These are phyloP conservation scores for Phytophthora pisi DNA, from an alignment of 352 stramenopile genomes.

Conservation along the genomic window DNA sequence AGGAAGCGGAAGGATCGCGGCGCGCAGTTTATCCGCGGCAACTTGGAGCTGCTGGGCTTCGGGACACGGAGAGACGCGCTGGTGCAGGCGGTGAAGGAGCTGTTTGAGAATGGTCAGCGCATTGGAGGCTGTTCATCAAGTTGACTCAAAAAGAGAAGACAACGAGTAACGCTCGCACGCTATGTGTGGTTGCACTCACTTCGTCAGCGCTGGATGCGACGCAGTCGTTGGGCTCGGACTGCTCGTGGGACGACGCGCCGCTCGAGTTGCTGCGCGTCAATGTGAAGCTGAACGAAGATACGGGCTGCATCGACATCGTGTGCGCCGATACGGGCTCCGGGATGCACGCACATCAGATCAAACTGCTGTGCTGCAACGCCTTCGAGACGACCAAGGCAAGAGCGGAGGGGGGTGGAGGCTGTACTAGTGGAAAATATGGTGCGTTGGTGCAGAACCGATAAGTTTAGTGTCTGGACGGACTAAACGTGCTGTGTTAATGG, in stretches of 20 bases:
- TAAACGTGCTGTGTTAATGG: background rate
- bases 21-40: conserved; percentile 64
- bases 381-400: conserved; percentile 73
- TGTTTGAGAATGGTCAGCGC: conserved; percentile 78
- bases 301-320: conserved; percentile 60
- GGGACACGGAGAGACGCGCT: conserved; percentile 59
- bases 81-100: conserved; percentile 79
- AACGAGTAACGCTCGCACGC: background rate
- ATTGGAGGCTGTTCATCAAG: background rate
- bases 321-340: conserved; percentile 79
- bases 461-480: background rate
- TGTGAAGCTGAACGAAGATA: conserved; percentile 35
- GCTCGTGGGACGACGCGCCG: conserved; percentile 30
- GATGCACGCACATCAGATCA: conserved; percentile 68
- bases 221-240: conserved; percentile 22
- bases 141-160: conserved; percentile 1
- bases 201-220: conserved; percentile 69
- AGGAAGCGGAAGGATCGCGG: conserved; percentile 36
- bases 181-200: background rate
- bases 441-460: background rate
- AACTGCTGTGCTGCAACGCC: conserved; percentile 63
- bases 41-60: conserved; percentile 82
- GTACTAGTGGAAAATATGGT: conserved; percentile 74
- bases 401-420: background rate
- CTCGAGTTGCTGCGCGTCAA: conserved; percentile 56